Percentiles rank a stretch among this genome's conserved stretches.
Conservation (phyloP, 2,329 filamentous ascomycete species). For the Chaetothyriales sp. region DNA sequence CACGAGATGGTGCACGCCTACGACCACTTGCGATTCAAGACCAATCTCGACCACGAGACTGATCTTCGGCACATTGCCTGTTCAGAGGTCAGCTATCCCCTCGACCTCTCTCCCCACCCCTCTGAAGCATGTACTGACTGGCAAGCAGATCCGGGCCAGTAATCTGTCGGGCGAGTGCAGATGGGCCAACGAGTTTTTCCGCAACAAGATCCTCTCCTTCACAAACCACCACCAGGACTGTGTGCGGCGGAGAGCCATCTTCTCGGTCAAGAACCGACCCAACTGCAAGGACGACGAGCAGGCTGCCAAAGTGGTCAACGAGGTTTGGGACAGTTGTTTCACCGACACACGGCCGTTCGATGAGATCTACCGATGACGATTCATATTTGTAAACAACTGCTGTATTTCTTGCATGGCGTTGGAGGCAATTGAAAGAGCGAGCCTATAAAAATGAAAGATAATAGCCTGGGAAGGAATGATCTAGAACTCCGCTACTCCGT, state of each 20-base stretch:
- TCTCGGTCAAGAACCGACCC: constrained; percentile 64
- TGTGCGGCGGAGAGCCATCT: constrained; percentile 63
- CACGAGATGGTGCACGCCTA: constrained; percentile 98
- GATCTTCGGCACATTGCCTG: constrained; percentile 81
- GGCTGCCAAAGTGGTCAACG: constrained; percentile 75
- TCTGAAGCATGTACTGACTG: background rate
- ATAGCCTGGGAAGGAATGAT: background rate
- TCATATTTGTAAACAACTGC: background rate
- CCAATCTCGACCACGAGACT: constrained; percentile 55
- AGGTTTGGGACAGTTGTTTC: constrained; percentile 98
- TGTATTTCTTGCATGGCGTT: constrained; percentile 11
- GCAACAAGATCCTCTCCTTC: constrained; percentile 69
- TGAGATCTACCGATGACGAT: constrained; percentile 62
- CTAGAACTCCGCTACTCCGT: constrained; percentile 6
- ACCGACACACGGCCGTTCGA: constrained; percentile 88
- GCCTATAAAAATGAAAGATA: background rate
- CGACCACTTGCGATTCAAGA: constrained; percentile 81
- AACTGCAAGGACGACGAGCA: constrained; percentile 73
- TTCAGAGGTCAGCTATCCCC: constrained; percentile 52
- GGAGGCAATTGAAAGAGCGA: constrained; percentile 4
- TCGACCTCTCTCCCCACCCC: no score
- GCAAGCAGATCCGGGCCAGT: constrained; percentile 64
- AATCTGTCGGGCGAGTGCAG: constrained; percentile 89
- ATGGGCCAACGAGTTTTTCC: constrained; percentile 74
- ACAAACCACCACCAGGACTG: constrained; percentile 91